A percentile compares a stretch with the other conserved stretches of the same genome.
phyloP scores from a whole-genome alignment of 768 basidiomycete genomes.

The Dacryopinax spathularia region DNA sequence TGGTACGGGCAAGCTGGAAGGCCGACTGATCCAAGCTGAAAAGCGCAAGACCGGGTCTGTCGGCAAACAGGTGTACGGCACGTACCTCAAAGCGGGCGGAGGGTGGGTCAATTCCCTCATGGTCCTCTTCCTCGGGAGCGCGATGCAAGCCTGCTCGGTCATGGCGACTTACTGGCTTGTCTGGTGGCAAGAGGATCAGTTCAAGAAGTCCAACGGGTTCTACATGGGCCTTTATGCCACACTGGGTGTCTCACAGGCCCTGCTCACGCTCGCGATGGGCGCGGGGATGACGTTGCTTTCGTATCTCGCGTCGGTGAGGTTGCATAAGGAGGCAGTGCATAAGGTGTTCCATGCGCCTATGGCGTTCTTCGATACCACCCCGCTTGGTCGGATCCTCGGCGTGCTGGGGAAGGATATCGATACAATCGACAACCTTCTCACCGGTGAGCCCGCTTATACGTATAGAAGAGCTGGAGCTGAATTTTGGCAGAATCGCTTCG shows the following conservation, averaged over 20 bases:
- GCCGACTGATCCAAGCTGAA: conserved; percentile 52
- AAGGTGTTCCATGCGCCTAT: conserved; percentile 58
- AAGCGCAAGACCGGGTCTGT: conserved; percentile 51
- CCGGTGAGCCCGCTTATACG: conserved; percentile 27
- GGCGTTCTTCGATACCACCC: conserved; percentile 67
- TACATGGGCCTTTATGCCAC: conserved; percentile 53
- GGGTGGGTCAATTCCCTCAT: conserved; percentile 38
- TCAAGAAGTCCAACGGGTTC: conserved; percentile 37
- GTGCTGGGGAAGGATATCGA: conserved; percentile 57
- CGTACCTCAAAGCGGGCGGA: conserved; percentile 44
- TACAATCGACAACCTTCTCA: conserved; percentile 46
- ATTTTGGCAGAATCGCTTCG: conserved; percentile 5
- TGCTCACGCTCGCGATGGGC: conserved; percentile 48
- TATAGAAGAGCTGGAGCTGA: not conserved
- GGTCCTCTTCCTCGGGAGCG: conserved; percentile 34
- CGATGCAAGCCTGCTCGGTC: conserved; percentile 45
- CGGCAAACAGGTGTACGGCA: conserved; percentile 38
- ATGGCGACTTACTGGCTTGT: conserved; percentile 53
- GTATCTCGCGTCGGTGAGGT: conserved; percentile 43
- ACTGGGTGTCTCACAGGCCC: conserved; percentile 43
- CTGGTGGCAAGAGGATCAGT: conserved; percentile 53
- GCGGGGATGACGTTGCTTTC: conserved; percentile 42
- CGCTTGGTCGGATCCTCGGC: conserved; percentile 44
- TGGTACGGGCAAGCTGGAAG: conserved; percentile 51
- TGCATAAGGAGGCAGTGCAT: conserved; percentile 42